Conservation (phyloP, 805 yeast species). For the Candida nanaspora region DNA sequence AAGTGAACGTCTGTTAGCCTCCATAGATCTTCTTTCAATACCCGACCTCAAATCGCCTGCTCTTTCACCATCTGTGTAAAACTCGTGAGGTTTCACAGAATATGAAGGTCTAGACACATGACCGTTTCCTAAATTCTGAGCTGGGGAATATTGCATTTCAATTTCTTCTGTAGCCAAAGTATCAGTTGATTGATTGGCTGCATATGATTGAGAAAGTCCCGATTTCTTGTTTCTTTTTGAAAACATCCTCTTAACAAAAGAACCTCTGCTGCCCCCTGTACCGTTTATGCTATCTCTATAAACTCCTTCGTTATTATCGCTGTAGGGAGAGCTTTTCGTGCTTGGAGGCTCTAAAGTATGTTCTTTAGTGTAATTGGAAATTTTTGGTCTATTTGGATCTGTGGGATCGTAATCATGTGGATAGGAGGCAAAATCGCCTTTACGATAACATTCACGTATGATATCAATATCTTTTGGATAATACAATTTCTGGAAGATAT, state of each 20-base stretch:
- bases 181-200: constrained; percentile 26
- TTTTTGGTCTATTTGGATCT: constrained; percentile 55
- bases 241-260: constrained; percentile 32
- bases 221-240: constrained; percentile 16
- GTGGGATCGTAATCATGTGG: constrained; percentile 73
- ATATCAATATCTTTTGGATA: constrained; percentile 67
- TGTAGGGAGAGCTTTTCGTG: constrained; percentile 8
- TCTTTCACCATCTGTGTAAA: constrained; percentile 16
- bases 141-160: constrained; percentile 33
- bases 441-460: constrained; percentile 59
- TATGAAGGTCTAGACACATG: constrained; percentile 27
- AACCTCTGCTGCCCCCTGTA: constrained; percentile 28
- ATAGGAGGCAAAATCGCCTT: constrained; percentile 62
- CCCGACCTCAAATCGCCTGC: constrained; percentile 9
- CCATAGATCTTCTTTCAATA: constrained; percentile 13
- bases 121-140: constrained; percentile 12
- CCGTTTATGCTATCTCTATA: constrained; percentile 29
- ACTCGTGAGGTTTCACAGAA: constrained; percentile 15
- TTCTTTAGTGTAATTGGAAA: constrained; percentile 36
- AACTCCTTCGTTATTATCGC: constrained; percentile 2
- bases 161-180: constrained; percentile 43
- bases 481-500: constrained; percentile 43
- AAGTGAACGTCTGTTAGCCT: constrained; percentile 15
- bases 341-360: constrained; percentile 22
- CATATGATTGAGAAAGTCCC: constrained; percentile 22